phyloP scores from a whole-genome alignment of 768 basidiomycete species.

The Macrolepiota albuminosa region DNA sequence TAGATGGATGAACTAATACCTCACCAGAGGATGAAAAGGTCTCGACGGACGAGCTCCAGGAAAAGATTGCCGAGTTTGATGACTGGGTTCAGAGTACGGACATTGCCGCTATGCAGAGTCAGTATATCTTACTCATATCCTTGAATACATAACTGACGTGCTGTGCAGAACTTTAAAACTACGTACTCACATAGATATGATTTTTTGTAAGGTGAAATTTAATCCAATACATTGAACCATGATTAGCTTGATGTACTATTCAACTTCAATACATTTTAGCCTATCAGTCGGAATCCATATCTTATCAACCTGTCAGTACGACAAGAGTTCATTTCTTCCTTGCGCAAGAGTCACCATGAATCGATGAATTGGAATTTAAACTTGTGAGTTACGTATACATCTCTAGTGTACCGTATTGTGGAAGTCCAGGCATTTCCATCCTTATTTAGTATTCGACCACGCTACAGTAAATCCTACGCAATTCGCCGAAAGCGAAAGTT shows the following conservation, averaged over 20 bases:
- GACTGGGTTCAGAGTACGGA: slow-evolving; percentile 91
- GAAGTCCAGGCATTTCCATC: background rate
- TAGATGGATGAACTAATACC: background rate
- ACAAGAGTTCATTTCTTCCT: background rate
- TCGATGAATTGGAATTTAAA: slow-evolving; percentile 16
- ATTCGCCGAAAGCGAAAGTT: background rate
- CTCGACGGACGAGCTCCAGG: slow-evolving; percentile 90
- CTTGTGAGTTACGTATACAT: background rate
- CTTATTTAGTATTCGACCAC: background rate
- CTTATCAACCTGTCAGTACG: background rate
- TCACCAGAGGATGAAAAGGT: slow-evolving; percentile 88
- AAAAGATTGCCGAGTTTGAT: slow-evolving; percentile 79
- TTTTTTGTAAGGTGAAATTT: background rate
- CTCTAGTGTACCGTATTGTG: background rate
- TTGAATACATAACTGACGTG: slow-evolving; percentile 9
- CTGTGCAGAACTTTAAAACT: slow-evolving; percentile 16
- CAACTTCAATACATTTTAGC: background rate
- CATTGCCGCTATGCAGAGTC: slow-evolving; percentile 92
- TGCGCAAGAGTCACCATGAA: background rate
- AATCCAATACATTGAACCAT: too few relatives aligned
- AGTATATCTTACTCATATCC: slow-evolving; percentile 15
- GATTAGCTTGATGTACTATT: background rate
- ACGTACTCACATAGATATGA: background rate
- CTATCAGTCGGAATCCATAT: slow-evolving; percentile 6
- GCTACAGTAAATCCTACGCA: background rate